A percentile compares a stretch with the other conserved stretches of the same genome.
Conservation (phyloP, 495 filamentous ascomycete genomes). For the Achaetomiella virescens region DNA sequence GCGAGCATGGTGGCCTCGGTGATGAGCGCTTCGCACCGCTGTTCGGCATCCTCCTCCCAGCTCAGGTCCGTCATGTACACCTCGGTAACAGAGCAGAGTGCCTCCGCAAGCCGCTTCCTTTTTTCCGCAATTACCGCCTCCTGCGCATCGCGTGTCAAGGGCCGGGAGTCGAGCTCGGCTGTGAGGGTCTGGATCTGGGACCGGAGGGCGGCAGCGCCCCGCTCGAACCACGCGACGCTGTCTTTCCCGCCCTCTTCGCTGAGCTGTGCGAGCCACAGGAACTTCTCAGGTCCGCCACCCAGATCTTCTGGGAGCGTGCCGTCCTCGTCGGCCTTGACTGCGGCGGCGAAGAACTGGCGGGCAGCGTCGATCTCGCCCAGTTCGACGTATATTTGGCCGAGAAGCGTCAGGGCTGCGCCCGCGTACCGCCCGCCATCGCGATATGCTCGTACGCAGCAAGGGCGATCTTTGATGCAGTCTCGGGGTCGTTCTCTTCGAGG, state of each 20-base stretch:
- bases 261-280: constrained; percentile 91
- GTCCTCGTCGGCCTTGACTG: constrained; percentile 65
- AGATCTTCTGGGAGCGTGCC: constrained; percentile 54
- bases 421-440: constrained; percentile 31
- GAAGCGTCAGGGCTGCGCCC: constrained; percentile 63
- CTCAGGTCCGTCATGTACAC: constrained; percentile 97
- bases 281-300: constrained; percentile 87
- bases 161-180: constrained; percentile 24
- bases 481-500: constrained; percentile 63
- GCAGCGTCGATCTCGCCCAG: constrained; percentile 72
- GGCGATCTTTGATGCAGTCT: constrained; percentile 61
- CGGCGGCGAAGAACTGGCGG: constrained; percentile 58
- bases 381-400: constrained; percentile 82
- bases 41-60: constrained; percentile 85
- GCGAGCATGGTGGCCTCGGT: constrained; percentile 77
- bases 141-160: constrained; percentile 38
- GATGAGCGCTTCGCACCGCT: constrained; percentile 73
- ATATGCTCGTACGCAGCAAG: constrained; percentile 53
- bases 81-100: constrained; percentile 83
- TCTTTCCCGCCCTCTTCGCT: constrained; percentile 77
- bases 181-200: constrained; percentile 53
- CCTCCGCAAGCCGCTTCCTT: constrained; percentile 70
- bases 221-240: constrained; percentile 83
- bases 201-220: constrained; percentile 64
- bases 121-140: constrained; percentile 54